Evolutionary conservation across 2,329 filamentous ascomycete genomes (phyloP).

Genomic region (Fusarium napiforme): DNA sequence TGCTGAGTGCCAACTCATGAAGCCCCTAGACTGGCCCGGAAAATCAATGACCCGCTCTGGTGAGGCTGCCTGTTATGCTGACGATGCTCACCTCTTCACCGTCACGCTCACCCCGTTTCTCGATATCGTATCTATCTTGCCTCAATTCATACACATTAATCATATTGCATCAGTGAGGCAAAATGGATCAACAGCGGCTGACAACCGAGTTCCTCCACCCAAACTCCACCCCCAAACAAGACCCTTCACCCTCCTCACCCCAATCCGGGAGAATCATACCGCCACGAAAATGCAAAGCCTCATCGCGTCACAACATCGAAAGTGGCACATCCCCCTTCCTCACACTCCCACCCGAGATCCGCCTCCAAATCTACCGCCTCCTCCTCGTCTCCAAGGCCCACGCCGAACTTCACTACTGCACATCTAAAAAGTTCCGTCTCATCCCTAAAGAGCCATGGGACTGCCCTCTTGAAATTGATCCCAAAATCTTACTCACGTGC

Average conservation of each 20-base stretch:
- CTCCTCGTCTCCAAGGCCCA: slow-evolving; percentile 4
- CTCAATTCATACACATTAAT: rapidly evolving
- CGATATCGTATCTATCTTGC: background rate
- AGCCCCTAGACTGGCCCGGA: background rate
- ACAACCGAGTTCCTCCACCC: background rate
- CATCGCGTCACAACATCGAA: background rate
- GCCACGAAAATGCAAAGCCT: background rate
- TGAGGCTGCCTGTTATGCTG: too few relatives aligned
- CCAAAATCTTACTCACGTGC: slow-evolving; percentile 12
- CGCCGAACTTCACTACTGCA: background rate
- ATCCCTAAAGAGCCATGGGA: background rate
- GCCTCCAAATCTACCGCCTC: slow-evolving; percentile 18
- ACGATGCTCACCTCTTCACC: background rate
- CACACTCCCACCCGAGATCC: slow-evolving; percentile 7
- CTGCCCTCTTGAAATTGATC: background rate
- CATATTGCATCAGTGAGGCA: rapidly evolving
- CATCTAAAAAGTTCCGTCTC: slow-evolving; percentile 7
- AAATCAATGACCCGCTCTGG: background rate
- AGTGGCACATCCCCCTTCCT: background rate
- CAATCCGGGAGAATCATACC: background rate
- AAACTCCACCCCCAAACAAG: rapidly evolving
- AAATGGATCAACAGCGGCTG: background rate
- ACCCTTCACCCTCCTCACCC: background rate
- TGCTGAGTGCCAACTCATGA: rapidly evolving
- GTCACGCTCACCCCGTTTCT: background rate